phyloP scores from a whole-genome alignment of 345 rosid species.

The Geranium brycei region DNA sequence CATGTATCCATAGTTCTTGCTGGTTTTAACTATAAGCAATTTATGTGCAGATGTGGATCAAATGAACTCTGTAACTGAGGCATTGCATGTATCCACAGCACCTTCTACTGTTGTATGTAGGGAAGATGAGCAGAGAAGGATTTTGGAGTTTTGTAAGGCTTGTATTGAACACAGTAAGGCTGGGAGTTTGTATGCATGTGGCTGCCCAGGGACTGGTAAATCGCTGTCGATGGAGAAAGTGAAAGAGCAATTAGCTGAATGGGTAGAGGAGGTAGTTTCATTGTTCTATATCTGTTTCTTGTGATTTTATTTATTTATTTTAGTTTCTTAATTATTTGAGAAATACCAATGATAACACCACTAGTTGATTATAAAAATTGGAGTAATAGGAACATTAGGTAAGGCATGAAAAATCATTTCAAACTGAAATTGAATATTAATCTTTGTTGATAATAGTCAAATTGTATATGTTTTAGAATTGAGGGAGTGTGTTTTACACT shows the following conservation, averaged over 20 bases:
- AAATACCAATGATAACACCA: no score
- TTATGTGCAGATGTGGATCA: slow-evolving; percentile 39
- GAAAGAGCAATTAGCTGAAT: slow-evolving; percentile 35
- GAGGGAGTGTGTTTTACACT: no score
- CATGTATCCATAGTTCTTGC: not conserved
- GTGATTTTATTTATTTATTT: not conserved
- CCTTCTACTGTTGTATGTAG: slow-evolving; percentile 57
- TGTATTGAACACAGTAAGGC: slow-evolving; percentile 48
- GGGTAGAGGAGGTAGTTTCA: slow-evolving; percentile 46
- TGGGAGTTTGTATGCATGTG: slow-evolving; percentile 69
- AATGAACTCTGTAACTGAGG: slow-evolving; percentile 57
- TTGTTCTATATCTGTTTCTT: not conserved
- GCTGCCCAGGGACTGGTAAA: slow-evolving; percentile 88
- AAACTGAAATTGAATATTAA: no score
- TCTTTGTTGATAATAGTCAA: no score
- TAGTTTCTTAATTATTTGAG: no score
- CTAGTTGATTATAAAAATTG: no score
- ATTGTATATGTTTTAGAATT: no score
- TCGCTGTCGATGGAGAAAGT: slow-evolving; percentile 69
- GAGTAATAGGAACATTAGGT: no score
- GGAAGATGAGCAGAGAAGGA: slow-evolving; percentile 52
- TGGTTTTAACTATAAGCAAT: not conserved
- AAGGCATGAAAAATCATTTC: no score
- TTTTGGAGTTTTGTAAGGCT: slow-evolving; percentile 56
- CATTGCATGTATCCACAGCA: slow-evolving; percentile 61